Evolutionary conservation across 768 basidiomycete species (phyloP).

Genomic region (Calocera viscosa): DNA sequence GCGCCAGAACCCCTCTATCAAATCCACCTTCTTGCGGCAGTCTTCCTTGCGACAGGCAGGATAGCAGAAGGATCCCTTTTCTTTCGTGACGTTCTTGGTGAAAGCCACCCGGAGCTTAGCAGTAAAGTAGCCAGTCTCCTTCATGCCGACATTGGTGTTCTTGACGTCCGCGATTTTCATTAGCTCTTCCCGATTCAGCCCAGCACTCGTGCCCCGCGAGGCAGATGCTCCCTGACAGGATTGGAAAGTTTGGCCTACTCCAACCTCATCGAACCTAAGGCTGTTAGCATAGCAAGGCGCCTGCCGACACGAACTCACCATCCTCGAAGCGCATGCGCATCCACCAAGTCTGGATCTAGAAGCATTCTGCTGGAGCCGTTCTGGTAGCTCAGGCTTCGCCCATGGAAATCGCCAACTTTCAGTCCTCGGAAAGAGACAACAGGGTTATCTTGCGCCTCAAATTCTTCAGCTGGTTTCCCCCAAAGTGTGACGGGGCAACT

Average conservation of each 20-base stretch:
- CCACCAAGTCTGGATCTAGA: neutral
- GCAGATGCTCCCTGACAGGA: neutral
- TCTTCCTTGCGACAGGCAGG: neutral
- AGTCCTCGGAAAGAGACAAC: neutral
- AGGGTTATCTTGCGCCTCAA: constrained; percentile 17
- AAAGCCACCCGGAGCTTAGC: neutral
- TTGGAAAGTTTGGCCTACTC: constrained; percentile 39
- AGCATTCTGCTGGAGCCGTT: neutral
- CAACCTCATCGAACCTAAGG: constrained; percentile 53
- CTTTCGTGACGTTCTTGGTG: neutral
- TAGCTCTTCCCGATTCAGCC: neutral
- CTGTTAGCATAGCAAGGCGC: neutral
- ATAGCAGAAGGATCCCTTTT: constrained; percentile 16
- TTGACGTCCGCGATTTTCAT: neutral
- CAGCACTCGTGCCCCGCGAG: neutral
- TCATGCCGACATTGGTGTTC: neutral
- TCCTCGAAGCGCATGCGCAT: neutral
- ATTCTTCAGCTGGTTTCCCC: constrained; percentile 27
- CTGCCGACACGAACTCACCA: neutral
- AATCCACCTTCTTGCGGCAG: neutral
- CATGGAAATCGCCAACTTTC: constrained; percentile 27
- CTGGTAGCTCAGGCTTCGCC: constrained; percentile 21
- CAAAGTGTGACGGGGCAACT: constrained; percentile 32
- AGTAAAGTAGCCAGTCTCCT: neutral
- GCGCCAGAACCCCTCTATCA: neutral